Conservation (phyloP, 176 grass and related monocot genomes). For the barley (Hordeum vulgare) region MorexV3_pseudomolecules_assembly NC_058520.1:1031898-1032397, state of each 20-base stretch:
- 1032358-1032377: too few species aligned
- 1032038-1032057: neutral
- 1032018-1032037: neutral
- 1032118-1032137: constrained; percentile 88
- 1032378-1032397: too few species aligned
- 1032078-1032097: constrained; percentile 79
- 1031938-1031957: constrained; percentile 72
- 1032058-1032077: constrained; percentile 17
- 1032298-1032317: neutral
- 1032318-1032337: too few species aligned
- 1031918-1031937: constrained; percentile 18
- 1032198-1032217: neutral
- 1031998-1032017: constrained; percentile 29
- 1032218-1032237: neutral
- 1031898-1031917: constrained; percentile 11
- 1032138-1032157: constrained; percentile 90
- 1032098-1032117: constrained; percentile 86
- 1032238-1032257: neutral
- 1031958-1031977: constrained; percentile 77
- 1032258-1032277: neutral
- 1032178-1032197: constrained; percentile 1
- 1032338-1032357: too few species aligned
- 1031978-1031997: constrained; percentile 81
- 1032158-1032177: constrained; percentile 65
- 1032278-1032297: neutral